Evolutionary conservation across 805 yeast genomes (phyloP).

Genomic region (Nakazawaea ishiwadae): DNA sequence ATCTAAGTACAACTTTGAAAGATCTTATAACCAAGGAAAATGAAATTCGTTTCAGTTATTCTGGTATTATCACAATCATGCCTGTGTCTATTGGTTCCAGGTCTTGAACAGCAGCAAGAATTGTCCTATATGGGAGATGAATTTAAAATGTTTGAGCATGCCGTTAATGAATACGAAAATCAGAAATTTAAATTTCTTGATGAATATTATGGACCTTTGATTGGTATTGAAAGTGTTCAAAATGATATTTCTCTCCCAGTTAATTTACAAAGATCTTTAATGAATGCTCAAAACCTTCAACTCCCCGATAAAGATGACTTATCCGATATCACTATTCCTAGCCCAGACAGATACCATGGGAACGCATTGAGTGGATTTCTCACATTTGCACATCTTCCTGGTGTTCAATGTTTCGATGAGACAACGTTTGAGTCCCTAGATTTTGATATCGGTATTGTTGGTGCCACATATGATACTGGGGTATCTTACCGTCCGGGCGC

Average conservation of each 20-base stretch:
- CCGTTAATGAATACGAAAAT: neutral
- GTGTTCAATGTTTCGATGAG: constrained; percentile 40
- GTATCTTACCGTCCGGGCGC: constrained; percentile 56
- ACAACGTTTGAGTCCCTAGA: constrained; percentile 8
- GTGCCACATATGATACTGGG: constrained; percentile 58
- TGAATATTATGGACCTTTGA: neutral
- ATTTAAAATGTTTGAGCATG: neutral
- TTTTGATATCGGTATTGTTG: constrained; percentile 49
- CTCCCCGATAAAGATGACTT: constrained; percentile 33
- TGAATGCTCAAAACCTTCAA: constrained; percentile 18
- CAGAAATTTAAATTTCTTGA: constrained; percentile 2
- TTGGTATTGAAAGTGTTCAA: neutral
- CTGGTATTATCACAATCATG: too few species aligned
- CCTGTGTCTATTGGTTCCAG: too few species aligned
- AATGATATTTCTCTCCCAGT: neutral
- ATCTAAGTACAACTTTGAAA: too few species aligned
- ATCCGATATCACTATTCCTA: constrained; percentile 21
- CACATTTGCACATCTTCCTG: constrained; percentile 43
- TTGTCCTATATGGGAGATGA: neutral
- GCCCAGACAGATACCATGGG: constrained; percentile 7
- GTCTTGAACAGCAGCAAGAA: too few species aligned
- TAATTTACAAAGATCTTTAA: constrained; percentile 6
- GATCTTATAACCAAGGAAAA: too few species aligned
- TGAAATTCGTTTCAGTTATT: too few species aligned
- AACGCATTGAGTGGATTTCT: constrained; percentile 41